Conservation (phyloP, 2,329 filamentous ascomycete genomes). For the Botrytis pseudocinerea region DNA sequence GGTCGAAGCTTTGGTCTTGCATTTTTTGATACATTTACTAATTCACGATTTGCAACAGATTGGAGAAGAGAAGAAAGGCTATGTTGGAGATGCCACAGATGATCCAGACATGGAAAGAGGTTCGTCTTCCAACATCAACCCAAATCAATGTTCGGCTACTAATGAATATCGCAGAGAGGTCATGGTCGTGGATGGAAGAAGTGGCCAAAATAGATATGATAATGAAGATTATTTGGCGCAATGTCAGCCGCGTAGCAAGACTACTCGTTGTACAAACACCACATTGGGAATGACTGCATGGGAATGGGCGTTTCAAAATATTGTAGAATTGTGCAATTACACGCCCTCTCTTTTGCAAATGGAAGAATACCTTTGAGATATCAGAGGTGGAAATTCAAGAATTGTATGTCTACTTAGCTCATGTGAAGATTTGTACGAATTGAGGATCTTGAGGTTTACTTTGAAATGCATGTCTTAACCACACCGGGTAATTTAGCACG, state of each 20-base stretch:
- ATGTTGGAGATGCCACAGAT: constrained; percentile 94
- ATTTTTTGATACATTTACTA: constrained; percentile 23
- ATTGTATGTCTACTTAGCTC: background rate
- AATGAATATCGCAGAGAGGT: constrained; percentile 54
- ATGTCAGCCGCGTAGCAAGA: constrained; percentile 15
- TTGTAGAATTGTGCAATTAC: constrained; percentile 26
- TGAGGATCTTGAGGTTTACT: background rate
- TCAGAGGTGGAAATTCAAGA: background rate
- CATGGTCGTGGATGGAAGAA: constrained; percentile 75
- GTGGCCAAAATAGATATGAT: constrained; percentile 57
- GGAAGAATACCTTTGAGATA: background rate
- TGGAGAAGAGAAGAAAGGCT: constrained; percentile 86
- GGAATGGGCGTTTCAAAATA: constrained; percentile 28
- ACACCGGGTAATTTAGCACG: background rate
- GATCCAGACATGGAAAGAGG: constrained; percentile 91
- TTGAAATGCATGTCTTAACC: background rate
- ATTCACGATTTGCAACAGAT: constrained; percentile 48
- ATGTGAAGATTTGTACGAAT: background rate
- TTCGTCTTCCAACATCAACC: constrained; percentile 47
- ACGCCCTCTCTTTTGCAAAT: constrained; percentile 11
- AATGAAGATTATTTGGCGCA: constrained; percentile 13
- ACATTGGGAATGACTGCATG: constrained; percentile 29
- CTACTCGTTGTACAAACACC: constrained; percentile 34
- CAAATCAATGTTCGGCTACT: constrained; percentile 36
- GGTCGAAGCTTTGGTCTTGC: background rate